Conservation (phyloP, 805 yeast species). For the Starmerella gropengiesseri region DNA sequence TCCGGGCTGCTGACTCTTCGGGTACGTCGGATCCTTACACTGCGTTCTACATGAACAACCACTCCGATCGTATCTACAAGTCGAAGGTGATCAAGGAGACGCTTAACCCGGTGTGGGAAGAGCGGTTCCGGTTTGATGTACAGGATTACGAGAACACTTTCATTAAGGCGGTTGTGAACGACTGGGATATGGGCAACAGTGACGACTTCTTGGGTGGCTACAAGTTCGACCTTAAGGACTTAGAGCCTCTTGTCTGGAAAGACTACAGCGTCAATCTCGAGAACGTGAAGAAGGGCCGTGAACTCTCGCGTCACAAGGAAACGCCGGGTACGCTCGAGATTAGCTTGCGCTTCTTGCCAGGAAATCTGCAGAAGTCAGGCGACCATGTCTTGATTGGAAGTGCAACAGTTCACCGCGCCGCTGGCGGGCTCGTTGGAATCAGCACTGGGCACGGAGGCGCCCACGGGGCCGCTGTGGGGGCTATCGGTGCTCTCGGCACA, state of each 20-base stretch:
- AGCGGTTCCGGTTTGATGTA: slow-evolving; percentile 35
- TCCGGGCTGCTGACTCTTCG: slow-evolving; percentile 77
- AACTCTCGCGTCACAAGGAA: slow-evolving; percentile 34
- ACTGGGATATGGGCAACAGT: slow-evolving; percentile 89
- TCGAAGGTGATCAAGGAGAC: slow-evolving; percentile 78
- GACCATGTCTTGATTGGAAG: slow-evolving; percentile 20
- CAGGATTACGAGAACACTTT: slow-evolving; percentile 13
- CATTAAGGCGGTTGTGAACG: slow-evolving; percentile 45
- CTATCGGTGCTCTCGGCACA: slow-evolving; percentile 39
- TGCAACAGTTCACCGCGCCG: slow-evolving; percentile 22
- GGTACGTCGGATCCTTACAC: slow-evolving; percentile 92
- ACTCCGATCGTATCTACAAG: slow-evolving; percentile 46
- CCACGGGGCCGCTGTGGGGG: slow-evolving; percentile 34
- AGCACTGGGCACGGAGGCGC: slow-evolving; percentile 23
- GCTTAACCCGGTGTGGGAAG: slow-evolving; percentile 83
- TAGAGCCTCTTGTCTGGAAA: slow-evolving; percentile 47
- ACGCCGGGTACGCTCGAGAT: slow-evolving; percentile 55
- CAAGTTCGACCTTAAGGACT: slow-evolving; percentile 41
- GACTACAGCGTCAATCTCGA: slow-evolving; percentile 44
- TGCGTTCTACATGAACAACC: slow-evolving; percentile 56
- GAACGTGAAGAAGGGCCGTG: slow-evolving; percentile 32
- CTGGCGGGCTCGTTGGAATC: slow-evolving; percentile 16
- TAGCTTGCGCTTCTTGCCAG: slow-evolving; percentile 56
- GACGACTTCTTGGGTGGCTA: slow-evolving; percentile 75
- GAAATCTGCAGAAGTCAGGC: slow-evolving; percentile 38